Percentiles rank a stretch among this genome's conserved stretches.
These are phyloP conservation scores for Raphanus hybrid DNA, from an alignment of 441 rosid genomes.

Conservation along the genomic window DNA sequence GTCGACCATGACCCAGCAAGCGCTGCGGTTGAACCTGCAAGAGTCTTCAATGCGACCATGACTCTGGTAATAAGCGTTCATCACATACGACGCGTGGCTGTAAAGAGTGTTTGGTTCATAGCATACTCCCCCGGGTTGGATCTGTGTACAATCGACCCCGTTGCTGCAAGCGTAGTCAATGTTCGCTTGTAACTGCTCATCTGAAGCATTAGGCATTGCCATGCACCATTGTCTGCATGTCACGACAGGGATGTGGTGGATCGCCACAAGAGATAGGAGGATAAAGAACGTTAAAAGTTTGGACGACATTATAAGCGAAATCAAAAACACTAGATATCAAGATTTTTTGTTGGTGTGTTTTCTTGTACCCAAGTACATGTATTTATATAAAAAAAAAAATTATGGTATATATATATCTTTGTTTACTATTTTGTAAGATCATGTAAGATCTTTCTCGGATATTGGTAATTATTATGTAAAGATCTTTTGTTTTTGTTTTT, in stretches of 20 bases:
- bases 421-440: no score
- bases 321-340: not conserved
- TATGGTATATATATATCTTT: no score
- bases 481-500: not conserved
- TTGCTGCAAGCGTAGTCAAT: constrained; percentile 69
- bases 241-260: constrained; percentile 8
- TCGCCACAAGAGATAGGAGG: not conserved
- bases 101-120: constrained; percentile 46
- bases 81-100: constrained; percentile 84
- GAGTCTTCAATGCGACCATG: constrained; percentile 31
- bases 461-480: not conserved
- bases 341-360: not conserved
- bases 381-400: not conserved
- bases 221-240: constrained; percentile 67
- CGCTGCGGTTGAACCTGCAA: not conserved
- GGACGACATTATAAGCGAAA: constrained; percentile 5
- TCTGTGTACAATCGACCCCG: constrained; percentile 53
- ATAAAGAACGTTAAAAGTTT: not conserved
- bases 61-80: constrained; percentile 84
- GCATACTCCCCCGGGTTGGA: constrained; percentile 10
- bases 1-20: not conserved
- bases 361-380: not conserved
- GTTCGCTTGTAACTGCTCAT: constrained; percentile 71
- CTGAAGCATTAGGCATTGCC: constrained; percentile 56
- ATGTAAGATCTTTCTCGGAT: not conserved